Evolutionary conservation across 371 early-diverging fungal genomes (phyloP).

Genomic region (Actinomucor elegans): DNA sequence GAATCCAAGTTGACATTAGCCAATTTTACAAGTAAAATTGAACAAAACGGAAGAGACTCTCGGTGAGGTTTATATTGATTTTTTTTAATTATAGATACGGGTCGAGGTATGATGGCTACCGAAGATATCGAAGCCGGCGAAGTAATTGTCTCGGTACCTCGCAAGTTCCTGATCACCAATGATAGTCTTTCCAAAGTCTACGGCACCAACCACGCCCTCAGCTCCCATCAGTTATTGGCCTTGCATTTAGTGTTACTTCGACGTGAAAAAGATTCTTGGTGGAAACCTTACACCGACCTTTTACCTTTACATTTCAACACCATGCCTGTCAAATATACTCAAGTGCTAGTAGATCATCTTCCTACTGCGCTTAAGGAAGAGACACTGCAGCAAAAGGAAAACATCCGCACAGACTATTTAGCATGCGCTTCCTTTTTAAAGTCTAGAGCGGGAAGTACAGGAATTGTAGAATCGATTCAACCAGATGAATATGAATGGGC

Average conservation of each 20-base stretch:
- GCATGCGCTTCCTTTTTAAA: conserved; percentile 39
- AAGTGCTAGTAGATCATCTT: conserved; percentile 33
- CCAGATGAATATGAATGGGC: conserved; percentile 57
- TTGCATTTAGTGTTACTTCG: conserved; percentile 46
- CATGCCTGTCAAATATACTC: conserved; percentile 58
- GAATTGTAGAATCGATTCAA: not conserved
- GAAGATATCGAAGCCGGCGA: conserved; percentile 60
- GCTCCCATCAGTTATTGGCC: conserved; percentile 54
- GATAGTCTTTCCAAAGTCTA: conserved; percentile 32
- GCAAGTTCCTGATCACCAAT: conserved; percentile 49
- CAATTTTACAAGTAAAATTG: conserved; percentile 51
- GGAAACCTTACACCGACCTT: conserved; percentile 55
- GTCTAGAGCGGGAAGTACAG: conserved; percentile 8
- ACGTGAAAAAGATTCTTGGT: conserved; percentile 46
- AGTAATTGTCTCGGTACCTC: conserved; percentile 59
- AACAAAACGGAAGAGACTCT: not conserved
- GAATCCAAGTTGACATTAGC: conserved; percentile 57
- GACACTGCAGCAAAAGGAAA: conserved; percentile 43
- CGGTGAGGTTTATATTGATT: too few species aligned
- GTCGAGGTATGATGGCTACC: conserved; percentile 69
- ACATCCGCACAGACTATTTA: conserved; percentile 47
- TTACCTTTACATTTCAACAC: conserved; percentile 61
- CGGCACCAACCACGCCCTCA: conserved; percentile 34
- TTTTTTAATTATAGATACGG: conserved; percentile 43
- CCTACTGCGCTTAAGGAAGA: conserved; percentile 48